A percentile compares a stretch with the other conserved stretches of the same genome.
Evolutionary conservation across 768 basidiomycete species (phyloP).

Genomic region (Serendipita sp.): DNA sequence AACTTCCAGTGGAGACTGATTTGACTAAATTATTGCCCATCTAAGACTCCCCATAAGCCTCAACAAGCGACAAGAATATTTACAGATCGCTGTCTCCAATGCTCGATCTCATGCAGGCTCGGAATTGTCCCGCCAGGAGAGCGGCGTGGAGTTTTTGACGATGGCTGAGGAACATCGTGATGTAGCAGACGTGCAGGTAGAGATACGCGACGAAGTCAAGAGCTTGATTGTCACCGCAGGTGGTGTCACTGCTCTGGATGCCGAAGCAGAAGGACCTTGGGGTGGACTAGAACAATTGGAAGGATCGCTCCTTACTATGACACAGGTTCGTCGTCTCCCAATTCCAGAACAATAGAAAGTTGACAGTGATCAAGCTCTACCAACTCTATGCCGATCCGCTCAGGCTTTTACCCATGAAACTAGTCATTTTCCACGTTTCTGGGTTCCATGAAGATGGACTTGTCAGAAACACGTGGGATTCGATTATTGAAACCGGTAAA

Average conservation of each 20-base stretch:
- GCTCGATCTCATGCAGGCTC: conserved; percentile 88
- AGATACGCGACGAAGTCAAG: conserved; percentile 54
- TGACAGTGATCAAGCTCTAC: conserved; percentile 43
- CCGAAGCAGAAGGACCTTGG: conserved; percentile 34
- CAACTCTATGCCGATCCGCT: conserved; percentile 77
- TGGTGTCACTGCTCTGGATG: conserved; percentile 25
- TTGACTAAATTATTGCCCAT: neutral
- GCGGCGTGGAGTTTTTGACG: conserved; percentile 88
- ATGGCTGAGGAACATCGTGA: conserved; percentile 93
- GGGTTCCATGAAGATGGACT: conserved; percentile 77
- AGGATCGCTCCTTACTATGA: conserved; percentile 49
- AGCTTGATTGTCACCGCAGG: conserved; percentile 45
- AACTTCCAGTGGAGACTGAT: neutral
- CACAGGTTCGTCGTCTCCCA: conserved; percentile 42
- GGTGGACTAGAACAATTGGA: conserved; percentile 24
- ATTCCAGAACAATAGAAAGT: neutral
- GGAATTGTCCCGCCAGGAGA: conserved; percentile 58
- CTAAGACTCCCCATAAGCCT: conserved; percentile 24
- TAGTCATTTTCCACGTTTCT: conserved; percentile 84
- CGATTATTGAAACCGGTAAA: conserved; percentile 66
- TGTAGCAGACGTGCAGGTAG: conserved; percentile 92
- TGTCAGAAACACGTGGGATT: conserved; percentile 75
- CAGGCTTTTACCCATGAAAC: conserved; percentile 63
- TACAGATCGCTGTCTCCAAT: conserved; percentile 87
- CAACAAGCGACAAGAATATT: conserved; percentile 68